Evolutionary conservation across 2,329 filamentous ascomycete species (phyloP).

Genomic region (Mollisiaceae sp.): DNA sequence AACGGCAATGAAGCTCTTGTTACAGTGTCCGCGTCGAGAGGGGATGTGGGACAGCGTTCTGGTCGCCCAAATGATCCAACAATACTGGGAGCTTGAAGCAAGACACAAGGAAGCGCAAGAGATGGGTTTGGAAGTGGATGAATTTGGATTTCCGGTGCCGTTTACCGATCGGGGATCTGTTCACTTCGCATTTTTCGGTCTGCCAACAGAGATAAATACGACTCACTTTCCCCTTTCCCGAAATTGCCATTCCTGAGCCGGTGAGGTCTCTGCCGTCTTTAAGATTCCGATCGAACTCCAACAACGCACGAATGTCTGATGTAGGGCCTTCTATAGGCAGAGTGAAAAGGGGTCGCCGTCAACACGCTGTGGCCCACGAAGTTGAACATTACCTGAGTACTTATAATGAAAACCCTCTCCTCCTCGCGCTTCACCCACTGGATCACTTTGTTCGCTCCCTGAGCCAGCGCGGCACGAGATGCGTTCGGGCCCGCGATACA

Average conservation of each 20-base stretch:
- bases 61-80: conserved; percentile 26
- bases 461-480: conserved; percentile 70
- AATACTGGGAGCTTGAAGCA: conserved; percentile 28
- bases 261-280: conserved; percentile 23
- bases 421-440: conserved; percentile 93
- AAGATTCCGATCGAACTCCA: conserved; percentile 11
- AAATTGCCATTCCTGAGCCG: conserved; percentile 18
- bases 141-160: conserved; percentile 26
- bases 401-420: conserved; percentile 95
- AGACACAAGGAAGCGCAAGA: conserved; percentile 22
- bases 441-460: conserved; percentile 86
- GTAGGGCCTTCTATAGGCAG: too few relatives aligned
- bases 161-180: conserved; percentile 23
- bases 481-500: conserved; percentile 84
- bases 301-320: too few relatives aligned
- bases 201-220: conserved; percentile 23
- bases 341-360: too few relatives aligned
- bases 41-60: conserved; percentile 28
- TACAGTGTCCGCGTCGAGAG: conserved; percentile 27
- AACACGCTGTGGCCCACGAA: too few relatives aligned
- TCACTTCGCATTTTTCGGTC: conserved; percentile 28
- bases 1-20: conserved; percentile 26
- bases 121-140: conserved; percentile 14
- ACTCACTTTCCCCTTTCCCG: conserved; percentile 19
- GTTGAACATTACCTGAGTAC: too few relatives aligned